Conservation (phyloP, 2,329 filamentous ascomycete species). For the Cercospora zeina region DNA sequence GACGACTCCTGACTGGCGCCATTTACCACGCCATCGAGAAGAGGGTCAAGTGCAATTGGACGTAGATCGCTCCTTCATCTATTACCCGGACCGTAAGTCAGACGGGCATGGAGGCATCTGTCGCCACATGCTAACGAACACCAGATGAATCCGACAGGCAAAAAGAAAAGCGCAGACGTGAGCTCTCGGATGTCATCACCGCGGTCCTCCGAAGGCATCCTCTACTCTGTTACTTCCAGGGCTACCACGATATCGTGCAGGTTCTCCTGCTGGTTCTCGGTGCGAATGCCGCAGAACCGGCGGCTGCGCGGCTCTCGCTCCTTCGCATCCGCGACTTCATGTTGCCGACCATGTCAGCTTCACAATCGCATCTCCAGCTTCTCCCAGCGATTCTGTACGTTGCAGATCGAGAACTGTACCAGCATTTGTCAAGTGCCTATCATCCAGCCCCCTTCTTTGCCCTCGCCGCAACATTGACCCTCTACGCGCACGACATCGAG, state of each 20-base stretch:
- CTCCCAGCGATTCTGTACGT: conserved; percentile 76
- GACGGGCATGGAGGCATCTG: neutral
- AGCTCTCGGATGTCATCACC: conserved; percentile 78
- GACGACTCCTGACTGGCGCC: conserved; percentile 52
- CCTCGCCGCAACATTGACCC: conserved; percentile 85
- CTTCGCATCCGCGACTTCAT: conserved; percentile 96
- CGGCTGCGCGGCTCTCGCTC: conserved; percentile 78
- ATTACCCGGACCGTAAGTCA: conserved; percentile 78
- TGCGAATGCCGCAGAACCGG: conserved; percentile 58
- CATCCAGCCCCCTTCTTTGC: conserved; percentile 79
- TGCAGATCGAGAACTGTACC: conserved; percentile 69
- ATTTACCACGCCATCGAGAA: conserved; percentile 75
- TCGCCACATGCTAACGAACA: conserved; percentile 8
- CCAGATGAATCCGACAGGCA: conserved; percentile 68
- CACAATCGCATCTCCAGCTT: conserved; percentile 79
- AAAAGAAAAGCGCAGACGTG: conserved; percentile 67
- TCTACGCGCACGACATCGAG: conserved; percentile 96
- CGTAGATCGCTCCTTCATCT: conserved; percentile 94
- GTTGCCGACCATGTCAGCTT: conserved; percentile 81
- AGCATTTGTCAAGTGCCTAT: conserved; percentile 53
- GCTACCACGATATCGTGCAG: conserved; percentile 97
- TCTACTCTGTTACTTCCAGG: conserved; percentile 92
- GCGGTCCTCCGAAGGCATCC: conserved; percentile 78
- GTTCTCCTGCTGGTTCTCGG: conserved; percentile 86
- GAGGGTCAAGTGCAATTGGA: conserved; percentile 91